Evolutionary conservation across 352 stramenopile species (phyloP), one percentile per base, ranked within the genome.

Genomic region (Phytopythium montanum): DNA sequence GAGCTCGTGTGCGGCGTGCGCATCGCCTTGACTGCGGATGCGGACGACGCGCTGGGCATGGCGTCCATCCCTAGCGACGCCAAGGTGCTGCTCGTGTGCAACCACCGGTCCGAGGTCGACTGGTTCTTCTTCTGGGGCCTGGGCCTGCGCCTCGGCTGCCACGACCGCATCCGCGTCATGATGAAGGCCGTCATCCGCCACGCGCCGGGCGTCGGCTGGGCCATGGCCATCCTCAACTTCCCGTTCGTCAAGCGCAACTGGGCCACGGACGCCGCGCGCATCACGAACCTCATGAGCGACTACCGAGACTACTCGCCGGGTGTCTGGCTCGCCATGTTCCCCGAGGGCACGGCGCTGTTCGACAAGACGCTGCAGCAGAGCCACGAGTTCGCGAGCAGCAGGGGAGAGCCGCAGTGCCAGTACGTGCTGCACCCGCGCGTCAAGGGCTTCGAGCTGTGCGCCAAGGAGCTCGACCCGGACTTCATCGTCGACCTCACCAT

Each of bases 91-190:
- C 50, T 92, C 28, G 72, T 94, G 42, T 86, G 66, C 54, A 94
- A 92, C 68, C 82, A 92, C 59, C 81, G 85, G 41, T 91, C 75
- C 4, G 85, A 92, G 65, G 75, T 92, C 54, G 82, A 94, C 68
- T 91, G 85, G 82, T 64, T 94, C 51, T 90, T 92, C 65, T 87
- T 90, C 54, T 92, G 82, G 82, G 90, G 81, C 60, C 48, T 92
- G 23, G 71, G 79, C 18, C 54, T 91, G 38, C 73, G 81, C 23
- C 81, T 92, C 38, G 62, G 73, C 23, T 77, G 73, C 54, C 85
- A 94, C 56, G 81, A 88, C 44, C 73, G 81, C 29, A 78, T 94
- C 31, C 81, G 81, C 21, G 74, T 91, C 29, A 92, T 92, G 81
- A 81, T 92, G 70, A 92, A 92, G 61, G 73, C 82, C 14, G 57